These are phyloP conservation scores for Geotrichum citri-aurantii DNA, from an alignment of 1,139 yeast species.

Conservation along the genomic window DNA sequence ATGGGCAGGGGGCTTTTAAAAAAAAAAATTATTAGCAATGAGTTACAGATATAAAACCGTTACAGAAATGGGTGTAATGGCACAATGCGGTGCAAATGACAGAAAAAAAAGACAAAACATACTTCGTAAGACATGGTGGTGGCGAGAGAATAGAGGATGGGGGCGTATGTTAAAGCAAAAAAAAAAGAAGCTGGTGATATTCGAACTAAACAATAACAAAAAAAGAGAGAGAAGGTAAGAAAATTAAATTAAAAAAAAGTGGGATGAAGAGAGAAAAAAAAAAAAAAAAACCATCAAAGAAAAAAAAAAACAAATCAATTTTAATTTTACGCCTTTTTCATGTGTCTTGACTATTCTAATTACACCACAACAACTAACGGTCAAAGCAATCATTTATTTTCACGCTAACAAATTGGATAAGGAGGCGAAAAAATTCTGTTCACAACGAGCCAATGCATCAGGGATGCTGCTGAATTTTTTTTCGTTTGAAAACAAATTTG, in stretches of 20 bases:
- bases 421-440: too few relatives aligned
- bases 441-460: too few relatives aligned
- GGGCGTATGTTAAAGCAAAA: background rate
- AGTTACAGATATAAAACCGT: background rate
- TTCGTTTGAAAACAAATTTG: too few relatives aligned
- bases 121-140: background rate
- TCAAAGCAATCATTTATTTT: too few relatives aligned
- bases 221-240: slow-evolving; percentile 12
- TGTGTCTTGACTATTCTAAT: too few relatives aligned
- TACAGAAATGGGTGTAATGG: too few relatives aligned
- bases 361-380: too few relatives aligned
- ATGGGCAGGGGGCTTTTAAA: slow-evolving; percentile 54
- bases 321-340: too few relatives aligned
- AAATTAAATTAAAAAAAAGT: background rate
- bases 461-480: too few relatives aligned
- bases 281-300: background rate
- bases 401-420: too few relatives aligned
- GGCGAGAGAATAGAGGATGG: background rate
- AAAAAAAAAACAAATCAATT: background rate
- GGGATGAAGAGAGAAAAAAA: background rate
- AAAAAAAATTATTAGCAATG: slow-evolving; percentile 35
- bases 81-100: background rate
- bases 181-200: background rate
- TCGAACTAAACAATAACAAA: slow-evolving; percentile 25
- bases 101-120: background rate